These are phyloP conservation scores for Aspergillus sergii DNA, from an alignment of 2,329 filamentous ascomycete genomes.

Conservation along the genomic window DNA sequence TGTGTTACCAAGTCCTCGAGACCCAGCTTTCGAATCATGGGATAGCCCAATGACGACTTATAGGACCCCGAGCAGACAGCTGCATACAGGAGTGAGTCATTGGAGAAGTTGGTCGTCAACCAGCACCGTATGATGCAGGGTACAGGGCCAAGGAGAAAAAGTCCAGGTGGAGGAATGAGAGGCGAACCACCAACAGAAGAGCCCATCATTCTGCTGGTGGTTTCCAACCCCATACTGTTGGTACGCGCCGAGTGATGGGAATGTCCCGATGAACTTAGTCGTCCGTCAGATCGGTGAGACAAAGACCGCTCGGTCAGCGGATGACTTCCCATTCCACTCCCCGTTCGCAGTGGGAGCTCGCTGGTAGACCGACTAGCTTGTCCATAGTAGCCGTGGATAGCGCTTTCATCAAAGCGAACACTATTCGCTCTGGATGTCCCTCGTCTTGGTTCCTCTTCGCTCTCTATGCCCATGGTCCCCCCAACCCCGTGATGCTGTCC, in stretches of 20 bases:
- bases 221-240: conserved; percentile 83
- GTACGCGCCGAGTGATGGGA: conserved; percentile 75
- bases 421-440: conserved; percentile 93
- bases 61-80: conserved; percentile 91
- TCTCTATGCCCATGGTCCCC: conserved; percentile 79
- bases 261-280: conserved; percentile 90
- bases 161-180: conserved; percentile 76
- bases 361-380: conserved; percentile 80
- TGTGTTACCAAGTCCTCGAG: conserved; percentile 68
- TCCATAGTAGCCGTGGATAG: conserved; percentile 86
- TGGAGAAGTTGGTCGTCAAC: conserved; percentile 87
- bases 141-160: conserved; percentile 84
- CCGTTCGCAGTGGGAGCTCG: conserved; percentile 77
- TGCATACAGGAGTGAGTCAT: conserved; percentile 85
- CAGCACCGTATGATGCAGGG: conserved; percentile 95
- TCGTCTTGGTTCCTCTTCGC: conserved; percentile 82
- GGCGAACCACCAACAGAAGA: conserved; percentile 69
- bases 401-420: conserved; percentile 95
- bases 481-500: conserved; percentile 81
- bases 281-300: conserved; percentile 94
- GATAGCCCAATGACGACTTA: conserved; percentile 77
- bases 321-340: conserved; percentile 76
- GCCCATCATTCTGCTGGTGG: conserved; percentile 64
- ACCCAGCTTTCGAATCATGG: conserved; percentile 73
- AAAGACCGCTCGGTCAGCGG: conserved; percentile 86